Evolutionary conservation across 306 rosid genomes (phyloP).

Genomic region (Lupinus albus): DNA sequence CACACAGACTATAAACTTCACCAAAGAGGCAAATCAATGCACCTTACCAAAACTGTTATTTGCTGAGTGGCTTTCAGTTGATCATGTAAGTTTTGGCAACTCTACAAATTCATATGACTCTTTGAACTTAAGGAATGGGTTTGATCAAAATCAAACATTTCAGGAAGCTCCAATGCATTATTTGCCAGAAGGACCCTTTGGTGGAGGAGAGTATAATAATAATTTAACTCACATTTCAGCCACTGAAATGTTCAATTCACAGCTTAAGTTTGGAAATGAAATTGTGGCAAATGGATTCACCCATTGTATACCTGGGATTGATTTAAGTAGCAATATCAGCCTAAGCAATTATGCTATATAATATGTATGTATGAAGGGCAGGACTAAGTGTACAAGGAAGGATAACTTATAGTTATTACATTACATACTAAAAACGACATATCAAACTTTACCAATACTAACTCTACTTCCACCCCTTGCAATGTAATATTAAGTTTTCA

Average conservation of each 20-base stretch:
- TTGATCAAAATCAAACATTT: conserved; percentile 47
- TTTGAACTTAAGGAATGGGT: conserved; percentile 42
- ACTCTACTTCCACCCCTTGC: too few species aligned
- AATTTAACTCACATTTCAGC: conserved; percentile 36
- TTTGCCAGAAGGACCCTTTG: conserved; percentile 48
- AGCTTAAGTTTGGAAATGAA: conserved; percentile 60
- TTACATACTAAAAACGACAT: conserved; percentile 19
- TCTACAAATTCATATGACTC: conserved; percentile 46
- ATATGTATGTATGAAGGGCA: conserved; percentile 49
- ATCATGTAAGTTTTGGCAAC: conserved; percentile 45
- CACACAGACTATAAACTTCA: conserved; percentile 38
- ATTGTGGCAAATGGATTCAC: conserved; percentile 59
- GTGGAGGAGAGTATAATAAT: conserved; percentile 45
- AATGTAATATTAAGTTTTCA: background rate
- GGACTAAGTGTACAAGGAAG: conserved; percentile 37
- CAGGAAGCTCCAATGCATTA: conserved; percentile 50
- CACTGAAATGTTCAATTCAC: conserved; percentile 59
- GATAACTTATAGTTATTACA: conserved; percentile 18
- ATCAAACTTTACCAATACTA: conserved; percentile 21
- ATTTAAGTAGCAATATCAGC: conserved; percentile 53
- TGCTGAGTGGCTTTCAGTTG: conserved; percentile 88
- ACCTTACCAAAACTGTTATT: conserved; percentile 70
- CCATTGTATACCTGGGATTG: conserved; percentile 54
- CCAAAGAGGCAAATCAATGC: conserved; percentile 47
- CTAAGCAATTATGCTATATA: conserved; percentile 54